These are phyloP conservation scores for Coccomyxa subellipsoidea DNA, from an alignment of 163 green algal genomes.

Conservation along the genomic window DNA sequence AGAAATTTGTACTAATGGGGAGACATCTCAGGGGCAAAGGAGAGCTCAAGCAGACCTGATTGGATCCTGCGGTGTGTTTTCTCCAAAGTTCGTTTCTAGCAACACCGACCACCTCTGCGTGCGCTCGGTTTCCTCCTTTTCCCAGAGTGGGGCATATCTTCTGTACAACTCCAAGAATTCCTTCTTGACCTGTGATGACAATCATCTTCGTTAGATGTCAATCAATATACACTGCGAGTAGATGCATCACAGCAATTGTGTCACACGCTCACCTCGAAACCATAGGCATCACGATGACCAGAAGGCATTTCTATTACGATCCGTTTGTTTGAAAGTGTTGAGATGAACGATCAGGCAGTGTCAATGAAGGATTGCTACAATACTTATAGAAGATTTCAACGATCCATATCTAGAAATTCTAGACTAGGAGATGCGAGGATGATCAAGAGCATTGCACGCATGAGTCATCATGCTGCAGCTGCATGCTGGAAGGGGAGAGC, in stretches of 20 bases:
- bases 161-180: conserved; percentile 41
- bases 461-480: too few species aligned
- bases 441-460: too few species aligned
- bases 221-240: too few species aligned
- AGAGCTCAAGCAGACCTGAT: neutral
- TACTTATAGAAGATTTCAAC: too few species aligned
- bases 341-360: too few species aligned
- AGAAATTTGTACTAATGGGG: neutral
- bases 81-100: conserved; percentile 10
- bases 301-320: neutral
- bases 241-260: neutral
- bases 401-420: too few species aligned
- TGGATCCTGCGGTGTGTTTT: neutral
- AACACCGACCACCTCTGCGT: conserved; percentile 37
- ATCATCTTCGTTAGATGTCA: neutral
- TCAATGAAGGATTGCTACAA: too few species aligned
- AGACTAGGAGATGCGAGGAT: too few species aligned
- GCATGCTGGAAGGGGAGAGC: too few species aligned
- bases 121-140: conserved; percentile 56
- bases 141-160: conserved; percentile 45
- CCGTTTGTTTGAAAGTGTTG: neutral
- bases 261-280: conserved; percentile 10
- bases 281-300: conserved; percentile 6
- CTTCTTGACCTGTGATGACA: conserved; percentile 34
- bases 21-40: neutral